Conservation (phyloP, 805 yeast genomes). For the Schwanniomyces polymorphus region DNA sequence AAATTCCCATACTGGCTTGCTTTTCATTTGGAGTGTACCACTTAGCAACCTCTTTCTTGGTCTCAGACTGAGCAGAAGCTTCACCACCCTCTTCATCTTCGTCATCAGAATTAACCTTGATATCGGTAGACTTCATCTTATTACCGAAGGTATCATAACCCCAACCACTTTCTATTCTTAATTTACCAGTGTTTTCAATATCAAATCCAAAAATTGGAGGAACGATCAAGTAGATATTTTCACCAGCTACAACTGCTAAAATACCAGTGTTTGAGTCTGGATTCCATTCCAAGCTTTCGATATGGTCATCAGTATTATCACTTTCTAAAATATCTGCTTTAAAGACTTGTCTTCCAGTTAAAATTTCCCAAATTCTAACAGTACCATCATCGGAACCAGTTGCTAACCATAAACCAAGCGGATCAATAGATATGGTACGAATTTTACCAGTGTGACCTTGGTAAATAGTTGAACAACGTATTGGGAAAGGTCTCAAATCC, state of each 20-base stretch:
- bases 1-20: conserved; percentile 63
- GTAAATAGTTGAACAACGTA: conserved; percentile 78
- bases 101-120: conserved; percentile 38
- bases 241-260: conserved; percentile 83
- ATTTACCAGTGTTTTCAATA: conserved; percentile 76
- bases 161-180: conserved; percentile 85
- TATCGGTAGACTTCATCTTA: conserved; percentile 28
- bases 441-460: conserved; percentile 83
- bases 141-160: conserved; percentile 73
- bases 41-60: conserved; percentile 59
- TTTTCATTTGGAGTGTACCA: conserved; percentile 80
- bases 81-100: conserved; percentile 36
- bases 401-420: conserved; percentile 91
- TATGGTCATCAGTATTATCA: conserved; percentile 67
- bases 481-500: conserved; percentile 96
- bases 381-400: conserved; percentile 98
- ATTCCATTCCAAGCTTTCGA: conserved; percentile 86
- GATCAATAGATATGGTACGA: conserved; percentile 81
- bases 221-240: conserved; percentile 69
- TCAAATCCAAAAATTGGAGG: conserved; percentile 93
- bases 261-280: conserved; percentile 76
- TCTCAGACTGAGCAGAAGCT: conserved; percentile 8
- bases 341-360: conserved; percentile 92
- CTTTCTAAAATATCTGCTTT: conserved; percentile 53
- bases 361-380: conserved; percentile 93